A percentile compares a stretch with the other conserved stretches of the same genome.
Evolutionary conservation across 2,329 filamentous ascomycete species (phyloP).

Genomic region (Paecilomyces fulvus): DNA sequence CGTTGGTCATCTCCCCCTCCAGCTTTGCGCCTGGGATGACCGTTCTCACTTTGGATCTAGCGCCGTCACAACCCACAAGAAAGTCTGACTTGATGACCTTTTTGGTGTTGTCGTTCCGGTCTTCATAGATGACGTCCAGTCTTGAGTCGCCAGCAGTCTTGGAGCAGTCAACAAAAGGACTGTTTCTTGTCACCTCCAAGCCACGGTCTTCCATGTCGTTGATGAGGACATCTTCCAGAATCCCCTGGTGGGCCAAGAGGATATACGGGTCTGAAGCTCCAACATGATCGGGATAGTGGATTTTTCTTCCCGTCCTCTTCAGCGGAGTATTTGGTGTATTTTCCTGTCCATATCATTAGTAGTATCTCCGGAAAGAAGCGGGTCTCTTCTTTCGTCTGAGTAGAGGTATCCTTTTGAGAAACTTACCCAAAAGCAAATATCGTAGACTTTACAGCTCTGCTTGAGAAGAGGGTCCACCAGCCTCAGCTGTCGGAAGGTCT

Average conservation of each 20-base stretch:
- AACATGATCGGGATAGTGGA: slow-evolving; percentile 55
- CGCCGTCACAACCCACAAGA: slow-evolving; percentile 64
- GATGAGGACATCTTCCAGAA: slow-evolving; percentile 64
- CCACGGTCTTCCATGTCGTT: slow-evolving; percentile 60
- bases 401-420: not conserved
- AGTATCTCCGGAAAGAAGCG: not conserved
- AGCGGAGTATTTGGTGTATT: slow-evolving; percentile 42
- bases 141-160: slow-evolving; percentile 29
- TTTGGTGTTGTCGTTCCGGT: slow-evolving; percentile 26
- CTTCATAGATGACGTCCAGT: slow-evolving; percentile 35
- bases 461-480: slow-evolving; percentile 61
- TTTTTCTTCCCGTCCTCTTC: slow-evolving; percentile 50
- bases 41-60: slow-evolving; percentile 61
- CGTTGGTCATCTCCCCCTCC: slow-evolving; percentile 43
- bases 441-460: slow-evolving; percentile 61
- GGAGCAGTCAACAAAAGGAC: slow-evolving; percentile 51
- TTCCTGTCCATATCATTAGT: slow-evolving; percentile 9
- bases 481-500: slow-evolving; percentile 65
- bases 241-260: slow-evolving; percentile 59
- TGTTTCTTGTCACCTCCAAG: slow-evolving; percentile 54
- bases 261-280: slow-evolving; percentile 48
- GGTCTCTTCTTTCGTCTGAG: too few relatives aligned
- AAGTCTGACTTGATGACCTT: slow-evolving; percentile 51
- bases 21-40: slow-evolving; percentile 47
- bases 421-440: slow-evolving; percentile 65